A percentile compares a stretch with the other conserved stretches of the same genome.
Evolutionary conservation across 1,284 basidiomycete genomes (phyloP).

Genomic region (Wolfiporia cocos): DNA sequence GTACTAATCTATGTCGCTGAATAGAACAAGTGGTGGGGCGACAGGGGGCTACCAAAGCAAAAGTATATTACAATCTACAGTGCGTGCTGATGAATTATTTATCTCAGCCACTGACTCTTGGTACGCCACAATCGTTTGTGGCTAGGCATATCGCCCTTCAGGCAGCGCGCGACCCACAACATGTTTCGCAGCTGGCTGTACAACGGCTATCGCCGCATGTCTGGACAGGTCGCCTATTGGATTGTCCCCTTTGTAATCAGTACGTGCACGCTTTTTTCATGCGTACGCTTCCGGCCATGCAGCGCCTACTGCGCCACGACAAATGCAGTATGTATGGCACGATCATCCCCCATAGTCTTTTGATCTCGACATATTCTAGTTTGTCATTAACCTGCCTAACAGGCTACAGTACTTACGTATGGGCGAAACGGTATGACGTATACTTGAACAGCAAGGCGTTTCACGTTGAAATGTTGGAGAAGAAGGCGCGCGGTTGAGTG

Average conservation of each 20-base stretch:
- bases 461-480: slow-evolving; percentile 44
- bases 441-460: slow-evolving; percentile 80
- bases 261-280: no score
- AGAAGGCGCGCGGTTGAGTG: no score
- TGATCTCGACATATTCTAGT: neutral
- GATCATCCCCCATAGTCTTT: no score
- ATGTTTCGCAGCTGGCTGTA: slow-evolving; percentile 76
- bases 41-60: slow-evolving; percentile 63
- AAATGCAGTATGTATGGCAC: no score
- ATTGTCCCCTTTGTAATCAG: slow-evolving; percentile 73
- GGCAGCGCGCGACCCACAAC: slow-evolving; percentile 68
- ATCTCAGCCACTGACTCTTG: neutral
- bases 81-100: slow-evolving; percentile 35
- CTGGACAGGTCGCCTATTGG: slow-evolving; percentile 76
- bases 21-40: slow-evolving; percentile 92
- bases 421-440: slow-evolving; percentile 69
- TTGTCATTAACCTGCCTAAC: slow-evolving; percentile 2
- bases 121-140: neutral
- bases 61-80: slow-evolving; percentile 80
- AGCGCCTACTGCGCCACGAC: no score
- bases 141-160: slow-evolving; percentile 77
- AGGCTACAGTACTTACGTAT: slow-evolving; percentile 85
- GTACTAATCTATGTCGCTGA: no score
- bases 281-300: no score
- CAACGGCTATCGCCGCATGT: slow-evolving; percentile 81